Evolutionary conservation across 169 alveolate species (phyloP), one percentile per base, ranked within the genome.

Genomic region (Plasmodium coatneyi): DNA sequence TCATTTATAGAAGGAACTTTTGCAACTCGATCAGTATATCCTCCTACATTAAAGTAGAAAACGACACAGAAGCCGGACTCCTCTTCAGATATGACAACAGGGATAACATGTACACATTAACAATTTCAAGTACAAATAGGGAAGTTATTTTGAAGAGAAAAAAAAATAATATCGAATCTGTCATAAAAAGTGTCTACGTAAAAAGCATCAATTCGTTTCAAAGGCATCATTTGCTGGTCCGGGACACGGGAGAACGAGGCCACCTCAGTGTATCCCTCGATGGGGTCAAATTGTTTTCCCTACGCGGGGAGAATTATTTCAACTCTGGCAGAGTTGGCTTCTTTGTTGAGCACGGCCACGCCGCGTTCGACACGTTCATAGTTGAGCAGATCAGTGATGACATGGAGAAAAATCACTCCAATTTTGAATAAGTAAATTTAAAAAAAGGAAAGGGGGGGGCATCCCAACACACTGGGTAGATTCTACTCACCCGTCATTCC

Each of bases 211-310:
- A 89, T 80, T 60, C 89, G 34, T 72, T 79, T 70, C 94, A 89
- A 72, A 36, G 94, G 34, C 89, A 79, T 89, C 91, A 80, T 71
- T 22, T 89, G 25, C 70, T 80, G 14, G 49, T 89, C 19, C n/a
- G 71, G n/a, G 94, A 89, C 71, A 49, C 71, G 16, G 94, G 94
- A 5, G 90, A 89, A 80, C 22, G 14, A 28, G 94, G 94, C n/a
- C 19, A 7, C 54, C 80, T 89, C 32, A 16, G 19, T 43, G 60
- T 89, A 14, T 89, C 16, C 32, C 36, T 89, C 4, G 90, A 89
- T 89, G 25, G 54, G n/a, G 25, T 16, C 30, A 46, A 89, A 89
- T 25, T 89, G 56, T 60, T 89, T 78, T 79, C 82, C 12, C 49
- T 89, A 12, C 54, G 32, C 49, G 39, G 82, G 41, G 91, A 78